These are phyloP conservation scores for Plectosphaerella plurivora DNA, from an alignment of 2,329 filamentous ascomycete species.

Conservation along the genomic window DNA sequence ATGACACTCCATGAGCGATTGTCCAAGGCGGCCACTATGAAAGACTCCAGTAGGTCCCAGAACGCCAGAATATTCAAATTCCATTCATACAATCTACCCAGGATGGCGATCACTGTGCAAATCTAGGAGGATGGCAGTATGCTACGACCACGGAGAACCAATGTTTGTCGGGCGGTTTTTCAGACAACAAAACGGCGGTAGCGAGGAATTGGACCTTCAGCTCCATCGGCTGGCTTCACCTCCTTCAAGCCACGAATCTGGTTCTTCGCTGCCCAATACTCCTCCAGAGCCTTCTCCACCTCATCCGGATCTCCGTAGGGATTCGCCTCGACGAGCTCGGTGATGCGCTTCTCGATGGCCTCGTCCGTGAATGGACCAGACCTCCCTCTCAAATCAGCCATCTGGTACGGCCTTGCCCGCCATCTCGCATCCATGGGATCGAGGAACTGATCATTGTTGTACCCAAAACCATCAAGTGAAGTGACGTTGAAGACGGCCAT, in stretches of 20 bases:
- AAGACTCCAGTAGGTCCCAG: too few species aligned
- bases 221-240: neutral
- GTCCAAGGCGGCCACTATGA: too few species aligned
- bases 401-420: neutral
- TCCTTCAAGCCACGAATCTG: neutral
- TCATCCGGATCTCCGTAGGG: neutral
- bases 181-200: neutral
- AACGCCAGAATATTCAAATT: too few species aligned
- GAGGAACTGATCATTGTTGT: neutral
- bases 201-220: neutral
- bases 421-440: neutral
- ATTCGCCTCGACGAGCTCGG: neutral
- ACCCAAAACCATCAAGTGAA: neutral
- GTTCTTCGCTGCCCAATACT: neutral
- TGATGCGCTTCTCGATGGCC: neutral
- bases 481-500: conserved; percentile 37
- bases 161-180: too few species aligned
- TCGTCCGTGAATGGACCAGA: neutral
- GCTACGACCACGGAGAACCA: too few species aligned
- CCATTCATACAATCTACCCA: too few species aligned
- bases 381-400: neutral
- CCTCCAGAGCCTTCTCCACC: neutral
- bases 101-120: too few species aligned
- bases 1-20: too few species aligned
- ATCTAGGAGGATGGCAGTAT: too few species aligned